Conservation (phyloP, 1,284 basidiomycete species). For the Irpex sp. region DNA sequence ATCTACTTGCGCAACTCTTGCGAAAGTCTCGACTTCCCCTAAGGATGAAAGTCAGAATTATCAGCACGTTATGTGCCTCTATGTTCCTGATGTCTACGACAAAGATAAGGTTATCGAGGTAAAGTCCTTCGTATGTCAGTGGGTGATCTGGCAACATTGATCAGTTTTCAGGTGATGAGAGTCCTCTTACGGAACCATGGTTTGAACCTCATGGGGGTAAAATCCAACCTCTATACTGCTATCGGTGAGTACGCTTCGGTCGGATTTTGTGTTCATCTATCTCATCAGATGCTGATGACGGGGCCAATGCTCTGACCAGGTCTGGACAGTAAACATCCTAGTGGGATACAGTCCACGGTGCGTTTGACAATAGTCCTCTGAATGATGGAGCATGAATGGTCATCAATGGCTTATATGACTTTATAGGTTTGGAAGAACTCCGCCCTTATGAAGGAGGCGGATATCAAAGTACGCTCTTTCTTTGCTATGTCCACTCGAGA, state of each 20-base stretch:
- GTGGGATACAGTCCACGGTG: slow-evolving; percentile 68
- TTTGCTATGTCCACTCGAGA: neutral
- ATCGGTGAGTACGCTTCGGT: slow-evolving; percentile 39
- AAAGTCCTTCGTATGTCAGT: slow-evolving; percentile 11
- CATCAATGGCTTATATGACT: no score
- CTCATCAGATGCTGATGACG: neutral
- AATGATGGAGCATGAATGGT: no score
- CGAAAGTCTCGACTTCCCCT: slow-evolving; percentile 66
- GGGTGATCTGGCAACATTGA: neutral
- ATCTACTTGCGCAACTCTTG: slow-evolving; percentile 45
- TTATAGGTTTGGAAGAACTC: slow-evolving; percentile 63
- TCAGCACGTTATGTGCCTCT: slow-evolving; percentile 68
- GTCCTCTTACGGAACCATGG: slow-evolving; percentile 63
- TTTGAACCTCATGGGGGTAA: slow-evolving; percentile 60
- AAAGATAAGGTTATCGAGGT: slow-evolving; percentile 55
- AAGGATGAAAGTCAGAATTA: slow-evolving; percentile 42
- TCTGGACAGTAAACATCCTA: slow-evolving; percentile 71
- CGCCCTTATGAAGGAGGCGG: slow-evolving; percentile 51
- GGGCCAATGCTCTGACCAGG: slow-evolving; percentile 31
- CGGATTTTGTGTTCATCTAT: neutral
- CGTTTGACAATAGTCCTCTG: slow-evolving; percentile 8
- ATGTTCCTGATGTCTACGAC: slow-evolving; percentile 67
- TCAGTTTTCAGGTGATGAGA: slow-evolving; percentile 53
- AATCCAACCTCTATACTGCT: slow-evolving; percentile 62
- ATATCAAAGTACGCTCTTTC: slow-evolving; percentile 47